These are phyloP conservation scores for Xanthoconium stramineum DNA, from an alignment of 768 basidiomycete species.

Conservation along the genomic window DNA sequence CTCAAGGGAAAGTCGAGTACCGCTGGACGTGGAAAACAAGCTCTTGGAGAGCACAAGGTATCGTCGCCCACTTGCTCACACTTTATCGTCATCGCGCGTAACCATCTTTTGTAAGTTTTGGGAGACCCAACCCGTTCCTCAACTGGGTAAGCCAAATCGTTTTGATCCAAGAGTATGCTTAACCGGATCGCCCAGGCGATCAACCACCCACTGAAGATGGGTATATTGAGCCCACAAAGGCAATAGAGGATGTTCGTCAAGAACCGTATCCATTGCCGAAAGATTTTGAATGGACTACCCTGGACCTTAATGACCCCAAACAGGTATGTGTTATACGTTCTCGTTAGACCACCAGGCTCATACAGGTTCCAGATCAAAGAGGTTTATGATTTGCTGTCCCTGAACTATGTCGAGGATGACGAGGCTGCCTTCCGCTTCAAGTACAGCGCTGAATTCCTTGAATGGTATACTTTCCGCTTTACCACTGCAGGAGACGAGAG, in stretches of 20 bases:
- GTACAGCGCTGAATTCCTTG: slow-evolving; percentile 90
- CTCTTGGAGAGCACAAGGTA: slow-evolving; percentile 88
- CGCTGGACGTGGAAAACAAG: slow-evolving; percentile 73
- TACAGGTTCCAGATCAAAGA: slow-evolving; percentile 66
- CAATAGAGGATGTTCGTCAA: slow-evolving; percentile 76
- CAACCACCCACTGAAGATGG: slow-evolving; percentile 72
- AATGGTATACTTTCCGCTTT: slow-evolving; percentile 57
- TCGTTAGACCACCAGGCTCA: background rate
- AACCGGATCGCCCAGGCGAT: slow-evolving; percentile 44
- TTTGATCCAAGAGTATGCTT: background rate
- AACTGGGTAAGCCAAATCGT: slow-evolving; percentile 50
- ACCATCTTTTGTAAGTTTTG: slow-evolving; percentile 65
- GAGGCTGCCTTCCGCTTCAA: slow-evolving; percentile 96
- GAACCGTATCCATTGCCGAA: slow-evolving; percentile 86
- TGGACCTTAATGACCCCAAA: slow-evolving; percentile 74
- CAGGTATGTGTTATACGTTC: slow-evolving; percentile 47
- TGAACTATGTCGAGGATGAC: slow-evolving; percentile 96
- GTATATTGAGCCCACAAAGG: slow-evolving; percentile 80
- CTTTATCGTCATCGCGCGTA: slow-evolving; percentile 6
- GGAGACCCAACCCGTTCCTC: slow-evolving; percentile 97
- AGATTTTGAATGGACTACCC: slow-evolving; percentile 86
- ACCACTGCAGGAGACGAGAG: background rate
- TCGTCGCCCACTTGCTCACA: slow-evolving; percentile 15
- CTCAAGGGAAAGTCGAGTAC: slow-evolving; percentile 77
- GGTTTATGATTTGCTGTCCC: slow-evolving; percentile 85